Evolutionary conservation across 495 filamentous ascomycete genomes (phyloP), one percentile per base, ranked within the genome.

Genomic region (Talaromyces thailandensis): DNA sequence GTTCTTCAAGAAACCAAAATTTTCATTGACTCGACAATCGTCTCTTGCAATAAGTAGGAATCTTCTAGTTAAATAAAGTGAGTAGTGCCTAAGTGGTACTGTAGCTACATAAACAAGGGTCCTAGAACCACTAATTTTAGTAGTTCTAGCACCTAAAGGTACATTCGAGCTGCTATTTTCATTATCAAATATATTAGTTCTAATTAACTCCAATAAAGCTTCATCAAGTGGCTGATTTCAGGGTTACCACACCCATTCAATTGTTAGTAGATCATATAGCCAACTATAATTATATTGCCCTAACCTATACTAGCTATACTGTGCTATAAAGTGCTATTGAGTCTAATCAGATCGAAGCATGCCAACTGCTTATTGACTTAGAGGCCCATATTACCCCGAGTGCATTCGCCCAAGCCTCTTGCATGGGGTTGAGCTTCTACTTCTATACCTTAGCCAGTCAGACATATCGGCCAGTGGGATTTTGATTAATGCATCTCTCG

Each of bases 251-350:
- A 32, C 32, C 26, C 31, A 58, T 58, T 14, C 32, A 6, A 18
- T 58, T 58, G 14, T 58, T 58, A 43, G 56, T 58, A 58, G 32
- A 58, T 32, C 56, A 32, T 58, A 32, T 32, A 58, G 56, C 56
- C 31, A 32, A 58, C 56, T 58, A 32, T 8, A 58, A 58, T 25
- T 58, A 58, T 14, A 24, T 24, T 18, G 21, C 35, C n/a, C 56
- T 32, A 14, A 40, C 32, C 32, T 8, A 58, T n/a, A 18, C 23
- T 28, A 5, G n/a, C 56, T 21, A 40, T 18, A 58, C 32, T 40
- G 56, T 58, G 56, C 45, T 58, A 58, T 18, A 9, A 4, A 58
- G 56, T 25, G 56, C 56, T 58, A 32, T 40, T 25, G 25, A 12
- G 56, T 9, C 25, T 58, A 58, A 58, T 26, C 29, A 58, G 45